These are phyloP conservation scores for Boletellus emodensis DNA, from an alignment of 768 basidiomycete genomes.

Conservation along the genomic window DNA sequence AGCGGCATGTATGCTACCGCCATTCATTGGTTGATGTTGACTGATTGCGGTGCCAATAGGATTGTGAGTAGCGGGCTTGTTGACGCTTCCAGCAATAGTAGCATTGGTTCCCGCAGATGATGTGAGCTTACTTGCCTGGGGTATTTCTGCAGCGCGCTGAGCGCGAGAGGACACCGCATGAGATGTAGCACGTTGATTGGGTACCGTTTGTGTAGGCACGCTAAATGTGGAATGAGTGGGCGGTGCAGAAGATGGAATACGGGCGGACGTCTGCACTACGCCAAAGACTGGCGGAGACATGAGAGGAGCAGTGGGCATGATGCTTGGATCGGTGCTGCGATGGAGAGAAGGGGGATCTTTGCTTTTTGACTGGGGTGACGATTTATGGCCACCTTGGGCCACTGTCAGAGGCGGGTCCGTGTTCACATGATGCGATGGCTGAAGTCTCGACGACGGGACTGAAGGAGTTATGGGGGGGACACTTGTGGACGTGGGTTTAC, in stretches of 20 bases:
- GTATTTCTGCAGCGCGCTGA: constrained; percentile 21
- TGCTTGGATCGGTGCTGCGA: constrained; percentile 9
- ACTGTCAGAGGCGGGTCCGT: not conserved
- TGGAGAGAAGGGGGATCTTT: constrained; percentile 14
- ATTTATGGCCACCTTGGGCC: constrained; percentile 10
- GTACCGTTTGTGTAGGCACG: constrained; percentile 3
- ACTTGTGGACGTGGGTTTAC: constrained; percentile 8
- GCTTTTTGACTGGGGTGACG: constrained; percentile 21
- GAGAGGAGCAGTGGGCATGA: constrained; percentile 6
- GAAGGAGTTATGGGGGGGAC: constrained; percentile 2
- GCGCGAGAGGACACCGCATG: constrained; percentile 19
- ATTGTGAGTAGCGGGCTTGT: constrained; percentile 8
- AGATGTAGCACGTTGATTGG: constrained; percentile 20
- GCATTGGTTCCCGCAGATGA: constrained; percentile 1
- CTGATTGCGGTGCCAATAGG: not conserved
- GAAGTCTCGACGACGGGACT: constrained; percentile 9
- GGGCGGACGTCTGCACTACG: constrained; percentile 7
- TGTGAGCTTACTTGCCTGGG: constrained; percentile 19
- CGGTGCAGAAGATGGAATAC: constrained; percentile 22
- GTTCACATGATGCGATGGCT: constrained; percentile 7
- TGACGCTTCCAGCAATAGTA: not conserved
- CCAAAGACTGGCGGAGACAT: constrained; percentile 20
- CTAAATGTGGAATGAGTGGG: constrained; percentile 16
- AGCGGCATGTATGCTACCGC: constrained; percentile 3
- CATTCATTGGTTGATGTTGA: constrained; percentile 11